Percentiles rank a stretch among this genome's conserved stretches.
These are phyloP conservation scores for Lindgomyces ingoldianus DNA, from an alignment of 495 filamentous ascomycete genomes.

Conservation along the genomic window DNA sequence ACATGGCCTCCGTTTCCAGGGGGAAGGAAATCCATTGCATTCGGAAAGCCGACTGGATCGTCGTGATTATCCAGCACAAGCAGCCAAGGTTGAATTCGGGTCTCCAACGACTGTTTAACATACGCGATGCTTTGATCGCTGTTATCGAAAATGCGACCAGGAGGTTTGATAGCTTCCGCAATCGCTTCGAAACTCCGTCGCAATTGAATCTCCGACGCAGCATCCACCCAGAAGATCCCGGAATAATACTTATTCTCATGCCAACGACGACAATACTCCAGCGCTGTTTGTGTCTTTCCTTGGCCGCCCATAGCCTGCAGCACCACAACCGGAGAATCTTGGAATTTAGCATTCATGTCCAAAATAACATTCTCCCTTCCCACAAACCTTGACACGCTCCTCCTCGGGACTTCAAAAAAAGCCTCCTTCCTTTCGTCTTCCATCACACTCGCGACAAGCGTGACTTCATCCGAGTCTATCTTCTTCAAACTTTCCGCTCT, in stretches of 20 bases:
- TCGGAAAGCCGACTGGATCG: neutral
- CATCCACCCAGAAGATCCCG: constrained; percentile 5
- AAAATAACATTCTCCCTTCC: neutral
- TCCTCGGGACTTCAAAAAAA: constrained; percentile 4
- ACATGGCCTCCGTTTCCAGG: neutral
- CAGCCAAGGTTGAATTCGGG: neutral
- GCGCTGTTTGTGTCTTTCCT: constrained; percentile 8
- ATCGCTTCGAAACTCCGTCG: constrained; percentile 1
- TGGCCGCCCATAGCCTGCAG: constrained; percentile 9
- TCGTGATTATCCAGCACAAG: constrained; percentile 11
- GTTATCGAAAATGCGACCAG: neutral
- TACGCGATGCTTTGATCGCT: neutral
- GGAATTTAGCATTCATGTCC: neutral
- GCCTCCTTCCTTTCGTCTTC: neutral
- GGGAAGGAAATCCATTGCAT: neutral
- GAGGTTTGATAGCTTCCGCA: neutral
- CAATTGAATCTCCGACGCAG: neutral
- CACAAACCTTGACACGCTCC: neutral
- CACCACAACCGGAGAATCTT: neutral
- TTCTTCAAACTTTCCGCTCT: neutral
- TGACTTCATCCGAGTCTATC: neutral
- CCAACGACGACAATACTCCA: constrained; percentile 2
- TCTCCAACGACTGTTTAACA: neutral
- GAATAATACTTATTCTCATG: neutral
- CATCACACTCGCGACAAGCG: no score